Evolutionary conservation across 2,329 filamentous ascomycete genomes (phyloP), one percentile per base, ranked within the genome.

Genomic region (Diatrype stigma): DNA sequence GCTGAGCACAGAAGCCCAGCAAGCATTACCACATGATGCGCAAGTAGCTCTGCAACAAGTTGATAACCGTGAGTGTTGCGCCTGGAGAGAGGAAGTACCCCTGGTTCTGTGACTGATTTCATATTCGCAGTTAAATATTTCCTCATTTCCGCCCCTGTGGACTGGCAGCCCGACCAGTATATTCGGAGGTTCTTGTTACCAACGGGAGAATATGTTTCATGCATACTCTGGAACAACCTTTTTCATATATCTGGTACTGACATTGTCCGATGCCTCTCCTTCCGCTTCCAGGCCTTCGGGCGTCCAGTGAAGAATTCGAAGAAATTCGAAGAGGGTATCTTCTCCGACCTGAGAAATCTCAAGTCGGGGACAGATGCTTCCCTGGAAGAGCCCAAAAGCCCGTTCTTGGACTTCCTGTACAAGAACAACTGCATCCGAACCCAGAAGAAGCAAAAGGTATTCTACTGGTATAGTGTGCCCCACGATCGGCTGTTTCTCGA

Each of bases 361-460:
- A 99, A 99, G 76, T 96, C 94, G 22, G 94, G 94, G 59, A 97
- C 93, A 63, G 94, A 99, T 77, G 94, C 94, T 46, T 96, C 94
- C 40, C 84, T 99, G 54, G 94, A 99, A 74, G 94, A 99, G 77
- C 94, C 94, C 50, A 99, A 99, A 81, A 97, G 93, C 74, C 87
- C 89, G 2, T 99, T 99, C 75, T 82, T 99, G 55, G 94, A 99
- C 73, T 99, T 97, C 71, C 80, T 99, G 42, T 99, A 99, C 84
- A 99, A 99, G 82, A 99, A 99, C 82, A 99, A 99, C 79, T 99
- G 94, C 81, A 99, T 99, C 63, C 87, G 94, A 62, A 99, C 94
- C 35, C 94, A 99, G 73, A 99, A 99, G 85, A 99, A 99, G 81
- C 94, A 99, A 69, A 99, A 99, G 79, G 94, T 99, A 59, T 99